Conservation (phyloP, 1,284 basidiomycete genomes). For the Ceratobasidium theobromae region DNA sequence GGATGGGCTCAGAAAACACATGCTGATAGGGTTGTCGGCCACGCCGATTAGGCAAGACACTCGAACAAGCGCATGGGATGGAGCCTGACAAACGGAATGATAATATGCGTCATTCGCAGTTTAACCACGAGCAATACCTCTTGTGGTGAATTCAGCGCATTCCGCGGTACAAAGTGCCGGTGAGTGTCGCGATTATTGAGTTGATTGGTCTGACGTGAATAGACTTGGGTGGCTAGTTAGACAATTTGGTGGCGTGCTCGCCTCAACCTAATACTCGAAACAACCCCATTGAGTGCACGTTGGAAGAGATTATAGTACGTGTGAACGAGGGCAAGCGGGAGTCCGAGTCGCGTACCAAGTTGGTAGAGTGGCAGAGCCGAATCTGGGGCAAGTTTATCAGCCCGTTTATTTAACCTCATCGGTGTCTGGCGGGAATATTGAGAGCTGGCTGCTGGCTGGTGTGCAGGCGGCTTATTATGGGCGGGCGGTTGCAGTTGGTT, state of each 20-base stretch:
- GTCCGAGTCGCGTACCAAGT: conserved; percentile 81
- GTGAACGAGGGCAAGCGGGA: conserved; percentile 98
- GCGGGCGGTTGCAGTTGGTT: conserved; percentile 78
- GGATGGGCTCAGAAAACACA: too few relatives aligned
- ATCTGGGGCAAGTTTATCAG: conserved; percentile 91
- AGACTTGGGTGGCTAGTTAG: too few relatives aligned
- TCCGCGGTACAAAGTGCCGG: conserved; percentile 91
- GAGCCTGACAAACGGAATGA: too few relatives aligned
- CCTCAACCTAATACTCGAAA: conserved; percentile 67
- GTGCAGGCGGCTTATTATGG: conserved; percentile 80
- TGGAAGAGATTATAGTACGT: conserved; percentile 79
- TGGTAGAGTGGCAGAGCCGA: conserved; percentile 90
- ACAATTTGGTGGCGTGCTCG: conserved; percentile 80
- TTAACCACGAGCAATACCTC: conserved; percentile 93
- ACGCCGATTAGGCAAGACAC: too few relatives aligned
- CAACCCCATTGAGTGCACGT: conserved; percentile 82
- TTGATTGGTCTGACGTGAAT: too few relatives aligned
- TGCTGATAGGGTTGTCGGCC: too few relatives aligned
- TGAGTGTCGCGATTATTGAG: too few relatives aligned
- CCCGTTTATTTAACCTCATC: conserved; percentile 96
- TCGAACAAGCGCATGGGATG: too few relatives aligned
- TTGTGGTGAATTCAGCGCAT: conserved; percentile 95
- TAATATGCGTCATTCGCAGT: conserved; percentile 91
- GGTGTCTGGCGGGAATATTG: too few relatives aligned
- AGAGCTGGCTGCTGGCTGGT: not conserved